Evolutionary conservation across 1,284 basidiomycete genomes (phyloP).

Genomic region (Ustilago vetiveriae): DNA sequence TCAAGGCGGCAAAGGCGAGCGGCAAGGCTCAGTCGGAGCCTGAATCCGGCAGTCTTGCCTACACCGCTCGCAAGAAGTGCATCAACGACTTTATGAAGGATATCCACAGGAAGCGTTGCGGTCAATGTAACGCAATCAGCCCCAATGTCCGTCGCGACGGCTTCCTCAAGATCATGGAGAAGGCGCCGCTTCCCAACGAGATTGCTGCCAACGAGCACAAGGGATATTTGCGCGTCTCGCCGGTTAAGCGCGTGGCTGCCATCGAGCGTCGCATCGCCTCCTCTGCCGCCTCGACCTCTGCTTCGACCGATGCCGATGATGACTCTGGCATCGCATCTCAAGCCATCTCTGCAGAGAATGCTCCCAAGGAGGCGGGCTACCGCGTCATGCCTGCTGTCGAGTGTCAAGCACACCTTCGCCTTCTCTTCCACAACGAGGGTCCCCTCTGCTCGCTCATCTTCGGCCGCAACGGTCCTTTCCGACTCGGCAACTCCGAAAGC

Average conservation of each 20-base stretch:
- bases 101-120: conserved; percentile 76
- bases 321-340: conserved; percentile 29
- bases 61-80: conserved; percentile 83
- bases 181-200: conserved; percentile 28
- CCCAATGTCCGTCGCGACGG: conserved; percentile 94
- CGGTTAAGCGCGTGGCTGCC: conserved; percentile 52
- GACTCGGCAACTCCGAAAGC: conserved; percentile 33
- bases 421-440: conserved; percentile 84
- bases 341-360: conserved; percentile 47
- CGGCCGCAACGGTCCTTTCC: conserved; percentile 88
- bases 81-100: conserved; percentile 84
- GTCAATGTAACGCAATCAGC: conserved; percentile 81
- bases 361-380: conserved; percentile 59
- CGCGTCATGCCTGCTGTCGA: conserved; percentile 89
- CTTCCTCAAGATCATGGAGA: conserved; percentile 89
- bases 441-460: conserved; percentile 86
- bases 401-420: conserved; percentile 89
- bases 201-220: conserved; percentile 39
- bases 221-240: conserved; percentile 42
- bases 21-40: conserved; percentile 68
- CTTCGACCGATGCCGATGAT: conserved; percentile 17
- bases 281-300: conserved; percentile 21
- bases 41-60: conserved; percentile 76
- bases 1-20: conserved; percentile 68
- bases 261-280: conserved; percentile 34